A percentile compares a stretch with the other conserved stretches of the same genome.
Conservation (phyloP, 768 basidiomycete genomes). For the Royoungia palumana region DNA sequence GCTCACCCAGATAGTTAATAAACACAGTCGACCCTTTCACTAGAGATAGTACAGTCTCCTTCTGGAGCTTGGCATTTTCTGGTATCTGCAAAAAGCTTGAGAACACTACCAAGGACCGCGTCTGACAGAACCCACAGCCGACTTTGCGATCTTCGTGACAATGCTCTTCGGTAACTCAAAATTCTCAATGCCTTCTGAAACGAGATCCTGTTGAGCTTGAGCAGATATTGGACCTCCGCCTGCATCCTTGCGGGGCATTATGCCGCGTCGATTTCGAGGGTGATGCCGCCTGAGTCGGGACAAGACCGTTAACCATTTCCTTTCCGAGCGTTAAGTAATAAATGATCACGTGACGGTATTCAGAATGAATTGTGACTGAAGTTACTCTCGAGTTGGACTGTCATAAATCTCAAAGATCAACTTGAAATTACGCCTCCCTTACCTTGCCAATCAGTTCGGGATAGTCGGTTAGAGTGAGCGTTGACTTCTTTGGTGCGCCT, state of each 20-base stretch:
- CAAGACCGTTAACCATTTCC: too few relatives aligned
- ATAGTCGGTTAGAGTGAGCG: not conserved
- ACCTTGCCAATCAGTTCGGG: not conserved
- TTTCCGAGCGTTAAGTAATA: too few relatives aligned
- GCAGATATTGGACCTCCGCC: constrained; percentile 56
- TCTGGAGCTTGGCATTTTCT: constrained; percentile 81
- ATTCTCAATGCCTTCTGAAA: constrained; percentile 84
- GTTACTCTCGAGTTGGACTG: too few relatives aligned
- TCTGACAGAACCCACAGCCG: constrained; percentile 53
- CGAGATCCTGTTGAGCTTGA: constrained; percentile 74
- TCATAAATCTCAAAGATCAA: too few relatives aligned
- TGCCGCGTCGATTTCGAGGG: not conserved
- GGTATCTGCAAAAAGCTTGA: constrained; percentile 57
- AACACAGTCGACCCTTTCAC: constrained; percentile 92
- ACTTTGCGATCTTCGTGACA: constrained; percentile 82
- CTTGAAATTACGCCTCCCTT: too few relatives aligned
- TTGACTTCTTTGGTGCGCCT: not conserved
- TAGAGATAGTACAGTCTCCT: constrained; percentile 82
- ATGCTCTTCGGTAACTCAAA: constrained; percentile 84
- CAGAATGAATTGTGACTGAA: too few relatives aligned
- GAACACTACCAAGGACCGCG: not conserved
- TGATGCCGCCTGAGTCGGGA: too few relatives aligned
- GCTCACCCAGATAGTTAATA: constrained; percentile 86
- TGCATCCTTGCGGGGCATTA: constrained; percentile 72
- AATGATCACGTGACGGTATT: constrained; percentile 1